Percentiles rank a stretch among this genome's conserved stretches.
phyloP scores from a whole-genome alignment of 768 basidiomycete species.

The Chlorophyllum brunneum region DNA sequence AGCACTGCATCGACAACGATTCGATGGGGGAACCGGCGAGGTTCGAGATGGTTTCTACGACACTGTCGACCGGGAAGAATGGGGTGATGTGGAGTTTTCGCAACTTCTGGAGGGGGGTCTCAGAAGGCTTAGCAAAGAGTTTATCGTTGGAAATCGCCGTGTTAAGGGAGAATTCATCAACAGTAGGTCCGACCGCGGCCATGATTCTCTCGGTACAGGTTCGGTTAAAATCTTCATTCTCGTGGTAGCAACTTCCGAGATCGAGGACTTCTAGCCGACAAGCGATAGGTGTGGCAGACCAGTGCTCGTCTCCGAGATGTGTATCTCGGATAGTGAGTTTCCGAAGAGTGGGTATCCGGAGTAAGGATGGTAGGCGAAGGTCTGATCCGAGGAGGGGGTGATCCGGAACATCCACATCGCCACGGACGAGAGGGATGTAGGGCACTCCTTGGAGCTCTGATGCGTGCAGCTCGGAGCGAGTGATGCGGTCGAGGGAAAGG shows the following conservation, averaged over 20 bases:
- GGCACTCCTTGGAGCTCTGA: slow-evolving; percentile 52
- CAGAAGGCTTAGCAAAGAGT: slow-evolving; percentile 37
- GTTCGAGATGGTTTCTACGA: slow-evolving; percentile 55
- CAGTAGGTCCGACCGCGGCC: slow-evolving; percentile 49
- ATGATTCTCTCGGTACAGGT: slow-evolving; percentile 58
- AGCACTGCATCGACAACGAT: slow-evolving; percentile 52
- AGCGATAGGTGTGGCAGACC: slow-evolving; percentile 47
- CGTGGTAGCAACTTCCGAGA: slow-evolving; percentile 53
- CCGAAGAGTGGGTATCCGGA: slow-evolving; percentile 57
- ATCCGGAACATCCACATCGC: slow-evolving; percentile 57
- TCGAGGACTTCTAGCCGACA: slow-evolving; percentile 56
- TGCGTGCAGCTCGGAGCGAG: slow-evolving; percentile 64
- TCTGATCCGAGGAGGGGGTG: slow-evolving; percentile 51
- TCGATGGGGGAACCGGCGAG: slow-evolving; percentile 60
- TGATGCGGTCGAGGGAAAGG: slow-evolving; percentile 58
- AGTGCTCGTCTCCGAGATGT: slow-evolving; percentile 60
- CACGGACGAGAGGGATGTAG: slow-evolving; percentile 55
- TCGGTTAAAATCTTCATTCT: slow-evolving; percentile 48
- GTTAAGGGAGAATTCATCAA: slow-evolving; percentile 52
- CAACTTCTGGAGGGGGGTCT: slow-evolving; percentile 45
- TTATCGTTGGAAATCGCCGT: slow-evolving; percentile 38
- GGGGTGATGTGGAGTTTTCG: slow-evolving; percentile 57
- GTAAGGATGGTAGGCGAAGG: slow-evolving; percentile 61
- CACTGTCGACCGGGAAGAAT: slow-evolving; percentile 57
- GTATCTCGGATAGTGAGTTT: slow-evolving; percentile 66